phyloP scores from a whole-genome alignment of 176 grass and related monocot species.

The Tuctoria greenei region DNA sequence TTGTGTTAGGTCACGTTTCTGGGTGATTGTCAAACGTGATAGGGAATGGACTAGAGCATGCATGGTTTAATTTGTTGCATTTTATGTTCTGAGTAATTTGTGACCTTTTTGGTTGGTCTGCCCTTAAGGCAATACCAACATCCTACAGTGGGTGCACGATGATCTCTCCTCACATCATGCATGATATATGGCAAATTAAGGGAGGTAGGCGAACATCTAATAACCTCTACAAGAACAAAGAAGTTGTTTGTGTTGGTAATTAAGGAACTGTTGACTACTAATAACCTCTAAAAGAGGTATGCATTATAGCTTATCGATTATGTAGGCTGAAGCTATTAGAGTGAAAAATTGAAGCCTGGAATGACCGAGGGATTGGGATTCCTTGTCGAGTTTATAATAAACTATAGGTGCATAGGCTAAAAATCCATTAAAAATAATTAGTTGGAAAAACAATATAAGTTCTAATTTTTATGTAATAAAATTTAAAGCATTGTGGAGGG shows the following conservation, averaged over 20 bases:
- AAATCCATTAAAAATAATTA: too few relatives aligned
- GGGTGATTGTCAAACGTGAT: neutral
- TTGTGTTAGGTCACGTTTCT: slow-evolving; percentile 1
- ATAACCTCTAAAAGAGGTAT: too few relatives aligned
- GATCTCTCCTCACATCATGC: neutral
- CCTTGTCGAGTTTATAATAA: too few relatives aligned
- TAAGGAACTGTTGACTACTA: neutral
- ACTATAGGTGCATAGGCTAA: too few relatives aligned
- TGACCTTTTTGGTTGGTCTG: neutral
- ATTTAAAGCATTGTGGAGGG: too few relatives aligned
- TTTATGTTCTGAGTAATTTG: neutral
- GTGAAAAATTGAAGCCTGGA: neutral
- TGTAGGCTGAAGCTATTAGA: neutral
- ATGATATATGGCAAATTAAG: neutral
- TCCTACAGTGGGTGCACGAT: neutral
- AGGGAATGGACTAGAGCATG: neutral
- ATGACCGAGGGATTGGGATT: too few relatives aligned
- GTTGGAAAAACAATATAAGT: too few relatives aligned
- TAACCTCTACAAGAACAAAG: too few relatives aligned
- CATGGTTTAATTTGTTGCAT: neutral
- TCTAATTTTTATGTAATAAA: too few relatives aligned
- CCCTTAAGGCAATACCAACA: neutral
- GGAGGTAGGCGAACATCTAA: too few relatives aligned
- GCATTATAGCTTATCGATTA: too few relatives aligned
- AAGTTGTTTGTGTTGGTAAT: neutral